A percentile compares a stretch with the other conserved stretches of the same genome.
Conservation (phyloP, 495 filamentous ascomycete species). For the Entonaema liquescens region DNA sequence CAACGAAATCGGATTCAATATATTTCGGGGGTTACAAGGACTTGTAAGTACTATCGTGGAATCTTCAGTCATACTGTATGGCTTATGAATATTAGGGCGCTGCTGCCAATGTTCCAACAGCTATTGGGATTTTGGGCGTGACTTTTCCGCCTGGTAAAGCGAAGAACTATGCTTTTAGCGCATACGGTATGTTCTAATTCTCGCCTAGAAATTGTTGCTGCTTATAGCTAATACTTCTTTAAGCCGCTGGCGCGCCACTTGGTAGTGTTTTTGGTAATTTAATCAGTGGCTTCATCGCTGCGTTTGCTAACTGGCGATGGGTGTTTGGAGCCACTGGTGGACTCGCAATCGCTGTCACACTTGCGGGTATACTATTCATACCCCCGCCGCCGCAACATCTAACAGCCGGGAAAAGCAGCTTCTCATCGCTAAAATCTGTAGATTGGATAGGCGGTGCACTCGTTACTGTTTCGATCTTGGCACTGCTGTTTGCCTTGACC, state of each 20-base stretch:
- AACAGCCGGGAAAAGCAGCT: constrained; percentile 35
- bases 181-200: constrained; percentile 48
- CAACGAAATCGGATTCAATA: constrained; percentile 72
- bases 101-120: constrained; percentile 71
- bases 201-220: not conserved
- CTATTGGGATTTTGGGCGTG: constrained; percentile 69
- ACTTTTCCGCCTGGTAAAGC: constrained; percentile 68
- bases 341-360: constrained; percentile 66
- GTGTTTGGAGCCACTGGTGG: constrained; percentile 73
- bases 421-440: constrained; percentile 54
- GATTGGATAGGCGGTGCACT: constrained; percentile 73
- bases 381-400: constrained; percentile 62
- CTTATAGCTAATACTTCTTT: not conserved
- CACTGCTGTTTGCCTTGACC: constrained; percentile 68
- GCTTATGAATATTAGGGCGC: constrained; percentile 60
- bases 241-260: constrained; percentile 65
- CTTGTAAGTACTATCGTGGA: constrained; percentile 59
- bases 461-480: constrained; percentile 68
- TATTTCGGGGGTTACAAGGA: constrained; percentile 76
- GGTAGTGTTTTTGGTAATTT: constrained; percentile 66
- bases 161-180: constrained; percentile 70
- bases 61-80: constrained; percentile 4
- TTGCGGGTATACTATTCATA: constrained; percentile 70
- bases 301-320: constrained; percentile 68
- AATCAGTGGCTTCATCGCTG: constrained; percentile 60